A percentile compares a stretch with the other conserved stretches of the same genome.
phyloP scores from a whole-genome alignment of 2,329 filamentous ascomycete species.

The Calonectria honghensis region DNA sequence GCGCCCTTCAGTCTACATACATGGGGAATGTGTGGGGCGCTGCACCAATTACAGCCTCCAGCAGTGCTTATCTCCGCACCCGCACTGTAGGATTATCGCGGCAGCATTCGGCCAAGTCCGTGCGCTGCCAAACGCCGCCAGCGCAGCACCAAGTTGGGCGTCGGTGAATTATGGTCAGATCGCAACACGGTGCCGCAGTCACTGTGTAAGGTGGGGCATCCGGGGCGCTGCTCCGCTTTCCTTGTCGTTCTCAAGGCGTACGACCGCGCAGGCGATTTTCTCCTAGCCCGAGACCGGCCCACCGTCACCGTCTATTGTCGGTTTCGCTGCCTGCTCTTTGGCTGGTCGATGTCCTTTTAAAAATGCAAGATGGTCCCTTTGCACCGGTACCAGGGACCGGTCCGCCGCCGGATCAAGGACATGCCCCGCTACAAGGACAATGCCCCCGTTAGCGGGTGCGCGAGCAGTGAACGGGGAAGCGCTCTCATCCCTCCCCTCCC shows the following conservation, averaged over 20 bases:
- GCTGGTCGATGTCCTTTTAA: neutral
- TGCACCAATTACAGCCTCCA: constrained; percentile 36
- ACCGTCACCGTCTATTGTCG: constrained; percentile 26
- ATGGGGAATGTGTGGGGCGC: constrained; percentile 44
- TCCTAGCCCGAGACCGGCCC: constrained; percentile 51
- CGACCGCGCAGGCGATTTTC: constrained; percentile 35
- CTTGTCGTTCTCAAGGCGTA: constrained; percentile 55
- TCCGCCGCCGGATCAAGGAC: constrained; percentile 35
- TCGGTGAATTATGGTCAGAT: constrained; percentile 36
- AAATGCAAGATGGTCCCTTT: constrained; percentile 22
- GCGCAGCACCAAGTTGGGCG: constrained; percentile 3
- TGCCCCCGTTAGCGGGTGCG: neutral
- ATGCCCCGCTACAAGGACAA: neutral
- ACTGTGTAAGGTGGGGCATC: constrained; percentile 38
- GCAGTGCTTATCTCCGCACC: constrained; percentile 22
- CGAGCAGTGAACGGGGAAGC: too few species aligned
- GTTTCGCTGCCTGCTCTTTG: constrained; percentile 4
- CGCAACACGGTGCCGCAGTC: constrained; percentile 42
- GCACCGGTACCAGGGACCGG: constrained; percentile 34
- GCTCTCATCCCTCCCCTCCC: neutral
- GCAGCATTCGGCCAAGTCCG: constrained; percentile 21
- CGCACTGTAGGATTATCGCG: constrained; percentile 44
- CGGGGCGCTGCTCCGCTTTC: constrained; percentile 52
- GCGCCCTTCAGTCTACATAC: constrained; percentile 57
- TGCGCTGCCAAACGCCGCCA: neutral